Percentiles rank a stretch among this genome's conserved stretches.
phyloP scores from a whole-genome alignment of 1,284 basidiomycete genomes.

The Meira miltonrushii region DNA sequence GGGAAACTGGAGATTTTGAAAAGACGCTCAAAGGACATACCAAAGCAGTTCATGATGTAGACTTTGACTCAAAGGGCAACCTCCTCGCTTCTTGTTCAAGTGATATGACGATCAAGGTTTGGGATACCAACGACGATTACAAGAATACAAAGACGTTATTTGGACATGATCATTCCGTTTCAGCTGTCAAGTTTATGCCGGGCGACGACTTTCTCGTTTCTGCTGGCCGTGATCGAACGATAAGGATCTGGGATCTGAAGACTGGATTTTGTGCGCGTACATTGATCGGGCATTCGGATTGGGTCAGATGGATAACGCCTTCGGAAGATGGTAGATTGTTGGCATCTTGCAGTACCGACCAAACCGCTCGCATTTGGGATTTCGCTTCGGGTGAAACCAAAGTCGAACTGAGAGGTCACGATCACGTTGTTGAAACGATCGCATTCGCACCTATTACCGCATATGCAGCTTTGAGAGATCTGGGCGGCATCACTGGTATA shows the following conservation, averaged over 20 bases:
- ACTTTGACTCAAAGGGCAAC: slow-evolving; percentile 78
- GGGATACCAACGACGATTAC: slow-evolving; percentile 83
- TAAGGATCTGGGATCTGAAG: slow-evolving; percentile 73
- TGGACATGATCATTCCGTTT: slow-evolving; percentile 86
- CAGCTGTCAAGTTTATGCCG: slow-evolving; percentile 74
- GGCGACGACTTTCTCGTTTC: slow-evolving; percentile 76
- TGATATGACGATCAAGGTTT: slow-evolving; percentile 83
- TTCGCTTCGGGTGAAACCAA: slow-evolving; percentile 70
- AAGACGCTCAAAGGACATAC: slow-evolving; percentile 86
- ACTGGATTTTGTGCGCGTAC: slow-evolving; percentile 38
- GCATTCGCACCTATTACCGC: slow-evolving; percentile 72
- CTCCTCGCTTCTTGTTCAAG: slow-evolving; percentile 79
- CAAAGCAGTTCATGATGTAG: slow-evolving; percentile 76
- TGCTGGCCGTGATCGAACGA: slow-evolving; percentile 78
- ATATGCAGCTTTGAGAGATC: slow-evolving; percentile 70
- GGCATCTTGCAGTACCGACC: slow-evolving; percentile 74
- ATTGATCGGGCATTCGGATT: slow-evolving; percentile 60
- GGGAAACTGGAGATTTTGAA: slow-evolving; percentile 89
- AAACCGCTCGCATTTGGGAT: slow-evolving; percentile 77
- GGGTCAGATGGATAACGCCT: slow-evolving; percentile 66
- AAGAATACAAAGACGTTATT: slow-evolving; percentile 79
- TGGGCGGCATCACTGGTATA: slow-evolving; percentile 62
- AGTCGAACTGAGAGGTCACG: slow-evolving; percentile 77
- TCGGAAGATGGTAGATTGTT: slow-evolving; percentile 71
- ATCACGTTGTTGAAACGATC: slow-evolving; percentile 77